These are phyloP conservation scores for Penicillium dipodomyicola DNA, from an alignment of 495 filamentous ascomycete species.

Conservation along the genomic window DNA sequence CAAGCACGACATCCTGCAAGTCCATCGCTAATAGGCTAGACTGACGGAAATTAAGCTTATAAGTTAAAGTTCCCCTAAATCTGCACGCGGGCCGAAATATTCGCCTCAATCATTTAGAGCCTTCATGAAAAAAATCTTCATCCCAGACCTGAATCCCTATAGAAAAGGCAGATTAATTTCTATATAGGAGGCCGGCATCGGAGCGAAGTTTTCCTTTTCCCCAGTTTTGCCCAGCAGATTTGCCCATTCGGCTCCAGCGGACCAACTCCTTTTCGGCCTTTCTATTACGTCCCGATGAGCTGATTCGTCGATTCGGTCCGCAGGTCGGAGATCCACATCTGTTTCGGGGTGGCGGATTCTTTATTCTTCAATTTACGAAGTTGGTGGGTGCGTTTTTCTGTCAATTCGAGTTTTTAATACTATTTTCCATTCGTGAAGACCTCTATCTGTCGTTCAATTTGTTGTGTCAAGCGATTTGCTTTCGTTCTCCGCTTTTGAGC, in stretches of 20 bases:
- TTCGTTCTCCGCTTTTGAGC: background rate
- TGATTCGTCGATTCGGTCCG: constrained; percentile 24
- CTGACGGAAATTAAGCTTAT: constrained; percentile 1
- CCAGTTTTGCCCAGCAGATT: constrained; percentile 12
- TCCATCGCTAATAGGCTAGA: background rate
- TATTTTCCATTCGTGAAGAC: background rate
- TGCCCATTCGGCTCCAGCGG: background rate
- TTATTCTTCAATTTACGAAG: constrained; percentile 4
- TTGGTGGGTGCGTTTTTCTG: constrained; percentile 6
- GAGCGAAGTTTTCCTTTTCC: constrained; percentile 15
- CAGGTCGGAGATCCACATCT: constrained; percentile 11
- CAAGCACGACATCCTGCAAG: background rate
- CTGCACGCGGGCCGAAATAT: background rate
- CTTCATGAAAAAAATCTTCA: background rate
- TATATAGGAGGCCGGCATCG: constrained; percentile 10
- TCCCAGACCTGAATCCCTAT: background rate
- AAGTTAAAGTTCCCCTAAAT: background rate
- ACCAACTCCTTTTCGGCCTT: constrained; percentile 11
- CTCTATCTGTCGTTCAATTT: background rate
- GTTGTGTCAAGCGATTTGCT: background rate
- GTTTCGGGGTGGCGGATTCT: constrained; percentile 10
- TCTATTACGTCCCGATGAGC: constrained; percentile 24
- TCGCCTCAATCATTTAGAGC: background rate
- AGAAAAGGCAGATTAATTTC: background rate
- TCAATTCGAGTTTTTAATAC: background rate